phyloP scores from a whole-genome alignment of 2,329 filamentous ascomycete genomes.

The Didymella pomorum region DNA sequence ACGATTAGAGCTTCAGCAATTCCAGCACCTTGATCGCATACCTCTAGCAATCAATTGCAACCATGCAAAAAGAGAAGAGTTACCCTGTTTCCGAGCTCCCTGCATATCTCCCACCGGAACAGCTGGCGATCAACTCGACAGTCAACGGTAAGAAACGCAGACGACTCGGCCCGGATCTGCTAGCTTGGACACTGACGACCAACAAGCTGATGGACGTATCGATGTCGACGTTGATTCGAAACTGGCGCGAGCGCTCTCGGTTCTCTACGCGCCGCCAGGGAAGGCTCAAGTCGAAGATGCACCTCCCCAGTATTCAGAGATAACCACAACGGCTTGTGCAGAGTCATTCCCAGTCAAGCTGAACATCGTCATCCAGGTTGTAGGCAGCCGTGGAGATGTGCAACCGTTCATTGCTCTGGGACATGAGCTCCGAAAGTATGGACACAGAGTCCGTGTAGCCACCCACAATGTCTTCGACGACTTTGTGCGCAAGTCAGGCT shows the following conservation, averaged over 20 bases:
- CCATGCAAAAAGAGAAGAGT: too few relatives aligned
- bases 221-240: conserved; percentile 10
- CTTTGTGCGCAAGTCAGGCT: conserved; percentile 26
- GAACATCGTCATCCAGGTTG: conserved; percentile 65
- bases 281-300: background rate
- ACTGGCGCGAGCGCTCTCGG: conserved; percentile 3
- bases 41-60: too few relatives aligned
- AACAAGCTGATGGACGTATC: conserved; percentile 10
- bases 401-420: conserved; percentile 68
- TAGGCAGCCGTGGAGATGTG: conserved; percentile 63
- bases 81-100: too few relatives aligned
- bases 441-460: conserved; percentile 38
- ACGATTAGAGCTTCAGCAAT: too few relatives aligned
- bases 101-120: too few relatives aligned
- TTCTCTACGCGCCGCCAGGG: conserved; percentile 25
- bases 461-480: conserved; percentile 30
- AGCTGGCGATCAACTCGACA: too few relatives aligned
- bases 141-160: background rate
- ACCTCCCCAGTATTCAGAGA: background rate
- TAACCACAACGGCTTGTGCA: too few relatives aligned
- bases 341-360: conserved; percentile 28
- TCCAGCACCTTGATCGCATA: too few relatives aligned
- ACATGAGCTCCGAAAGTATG: conserved; percentile 51
- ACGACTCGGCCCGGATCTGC: background rate
- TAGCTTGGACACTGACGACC: too few relatives aligned